Base-by-base conservation (phyloP, 257 asterid genomes). In the Solanum dulcamara region DNA sequence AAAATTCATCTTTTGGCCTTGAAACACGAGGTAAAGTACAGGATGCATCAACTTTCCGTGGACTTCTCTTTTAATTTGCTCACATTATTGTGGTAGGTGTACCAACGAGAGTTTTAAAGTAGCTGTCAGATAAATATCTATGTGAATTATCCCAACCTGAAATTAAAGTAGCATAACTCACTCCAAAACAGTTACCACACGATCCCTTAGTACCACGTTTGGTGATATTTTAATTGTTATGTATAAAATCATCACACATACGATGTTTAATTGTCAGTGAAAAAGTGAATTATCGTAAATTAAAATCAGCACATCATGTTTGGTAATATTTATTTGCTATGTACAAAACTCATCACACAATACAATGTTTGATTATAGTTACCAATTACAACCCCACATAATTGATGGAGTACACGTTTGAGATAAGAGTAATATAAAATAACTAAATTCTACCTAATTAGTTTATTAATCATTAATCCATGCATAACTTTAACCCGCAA, bases 181-280 rank as follows among this genome's bases (percentile, higher is more conserved):
- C n/a, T n/a, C n/a, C n/a, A n/a, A n/a, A n/a, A n/a, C n/a, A n/a
- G n/a, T n/a, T n/a, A n/a, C n/a, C n/a, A n/a, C n/a, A n/a, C n/a
- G n/a, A n/a, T n/a, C n/a, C n/a, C n/a, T n/a, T n/a, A n/a, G n/a
- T n/a, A n/a, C n/a, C n/a, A n/a, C n/a, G n/a, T n/a, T n/a, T n/a
- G n/a, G n/a, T n/a, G n/a, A n/a, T n/a, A n/a, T n/a, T n/a, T n/a
- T n/a, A n/a, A n/a, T n/a, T n/a, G n/a, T n/a, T n/a, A n/a, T n/a
- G n/a, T n/a, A n/a, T n/a, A n/a, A n/a, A n/a, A n/a, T n/a, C n/a
- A n/a, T n/a, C n/a, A n/a, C n/a, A n/a, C n/a, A n/a, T n/a, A n/a
- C n/a, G n/a, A n/a, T n/a, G n/a, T n/a, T n/a, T n/a, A n/a, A 0
- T 53, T 4, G 0, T 0, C n/a, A 1, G 0, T 64, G 11, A 26